phyloP scores from a whole-genome alignment of 257 asterid genomes.

The Perilla frutescens region DNA sequence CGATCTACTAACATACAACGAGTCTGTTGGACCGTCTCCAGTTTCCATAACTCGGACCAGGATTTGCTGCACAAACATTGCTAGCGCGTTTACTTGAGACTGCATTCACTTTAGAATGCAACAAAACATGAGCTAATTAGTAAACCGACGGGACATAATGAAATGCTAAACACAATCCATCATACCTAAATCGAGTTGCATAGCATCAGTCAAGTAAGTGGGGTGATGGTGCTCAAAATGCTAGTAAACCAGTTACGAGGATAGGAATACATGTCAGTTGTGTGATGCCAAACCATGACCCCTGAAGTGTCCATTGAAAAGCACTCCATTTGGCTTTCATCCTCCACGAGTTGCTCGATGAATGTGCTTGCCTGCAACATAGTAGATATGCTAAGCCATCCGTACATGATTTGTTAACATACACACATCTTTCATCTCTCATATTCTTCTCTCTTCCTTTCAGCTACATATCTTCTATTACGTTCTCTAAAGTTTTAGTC shows the following conservation, averaged over 20 bases:
- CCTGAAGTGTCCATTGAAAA: constrained; percentile 51
- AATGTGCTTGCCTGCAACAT: constrained; percentile 66
- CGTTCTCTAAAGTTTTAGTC: too few relatives aligned
- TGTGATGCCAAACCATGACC: constrained; percentile 68
- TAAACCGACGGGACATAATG: not conserved
- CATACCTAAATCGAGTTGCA: constrained; percentile 30
- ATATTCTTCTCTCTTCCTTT: not conserved
- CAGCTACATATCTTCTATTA: too few relatives aligned
- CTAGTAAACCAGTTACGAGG: constrained; percentile 42
- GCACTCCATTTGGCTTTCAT: constrained; percentile 88
- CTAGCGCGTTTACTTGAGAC: constrained; percentile 4
- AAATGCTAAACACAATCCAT: not conserved
- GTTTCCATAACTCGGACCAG: constrained; percentile 1
- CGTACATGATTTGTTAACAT: not conserved
- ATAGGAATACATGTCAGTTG: constrained; percentile 36
- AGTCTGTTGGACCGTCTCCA: constrained; percentile 25
- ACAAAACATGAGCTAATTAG: not conserved
- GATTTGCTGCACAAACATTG: constrained; percentile 11
- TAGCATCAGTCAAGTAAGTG: constrained; percentile 39
- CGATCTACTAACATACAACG: constrained; percentile 14
- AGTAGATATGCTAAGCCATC: constrained; percentile 26
- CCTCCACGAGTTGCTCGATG: constrained; percentile 79
- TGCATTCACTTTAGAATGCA: constrained; percentile 6
- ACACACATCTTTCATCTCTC: not conserved
- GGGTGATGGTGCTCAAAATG: constrained; percentile 38